phyloP scores from a whole-genome alignment of 192 early-diverging fungal species.

The Mortierella hygrophila region DNA sequence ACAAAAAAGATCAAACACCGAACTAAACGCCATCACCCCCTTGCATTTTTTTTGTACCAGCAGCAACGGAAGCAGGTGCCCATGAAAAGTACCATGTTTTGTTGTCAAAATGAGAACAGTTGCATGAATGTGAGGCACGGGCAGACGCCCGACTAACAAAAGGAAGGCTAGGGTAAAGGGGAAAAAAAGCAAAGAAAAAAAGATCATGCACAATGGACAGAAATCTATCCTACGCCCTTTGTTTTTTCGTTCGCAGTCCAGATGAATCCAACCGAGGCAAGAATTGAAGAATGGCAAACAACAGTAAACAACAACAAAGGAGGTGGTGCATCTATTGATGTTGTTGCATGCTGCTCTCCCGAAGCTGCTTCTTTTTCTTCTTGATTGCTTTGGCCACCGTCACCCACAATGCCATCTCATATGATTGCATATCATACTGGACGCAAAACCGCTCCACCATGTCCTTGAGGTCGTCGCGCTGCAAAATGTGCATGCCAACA shows the following conservation, averaged over 20 bases:
- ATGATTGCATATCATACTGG: slow-evolving; percentile 31
- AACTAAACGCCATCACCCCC: background rate
- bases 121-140: background rate
- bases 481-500: background rate
- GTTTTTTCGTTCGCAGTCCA: background rate
- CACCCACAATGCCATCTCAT: slow-evolving; percentile 43
- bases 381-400: slow-evolving; percentile 31
- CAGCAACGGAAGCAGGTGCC: too few relatives aligned
- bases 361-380: slow-evolving; percentile 17
- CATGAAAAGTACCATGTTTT: background rate
- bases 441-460: slow-evolving; percentile 36
- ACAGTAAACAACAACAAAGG: background rate
- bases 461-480: slow-evolving; percentile 27
- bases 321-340: background rate
- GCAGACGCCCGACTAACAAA: background rate
- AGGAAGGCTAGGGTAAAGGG: background rate
- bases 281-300: background rate
- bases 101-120: background rate
- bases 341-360: background rate
- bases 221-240: background rate
- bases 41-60: background rate
- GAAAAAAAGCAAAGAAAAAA: background rate
- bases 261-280: background rate
- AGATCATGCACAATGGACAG: background rate
- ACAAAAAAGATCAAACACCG: background rate